Base-by-base conservation (phyloP, 2,329 filamentous ascomycete genomes). In the Botryosphaeria dothidea region DNA sequence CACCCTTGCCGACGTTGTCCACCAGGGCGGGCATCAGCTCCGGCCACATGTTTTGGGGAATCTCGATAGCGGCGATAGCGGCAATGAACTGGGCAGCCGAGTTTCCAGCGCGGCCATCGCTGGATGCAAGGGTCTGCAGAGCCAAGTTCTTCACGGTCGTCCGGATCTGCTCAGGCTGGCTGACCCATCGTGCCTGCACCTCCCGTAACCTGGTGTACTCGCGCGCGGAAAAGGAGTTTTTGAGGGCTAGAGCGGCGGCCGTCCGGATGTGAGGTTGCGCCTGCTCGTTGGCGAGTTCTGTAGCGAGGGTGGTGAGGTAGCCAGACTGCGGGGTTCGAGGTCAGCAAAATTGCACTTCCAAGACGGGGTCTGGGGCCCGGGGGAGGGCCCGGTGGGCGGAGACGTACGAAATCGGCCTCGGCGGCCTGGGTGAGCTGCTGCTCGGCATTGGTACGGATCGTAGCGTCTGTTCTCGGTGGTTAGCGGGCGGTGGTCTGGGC, bases 181-280 rank as follows among this genome's bases (percentile, higher is more conserved):
- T 87, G 68, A 95, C 84, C 95, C 95, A 99, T 90, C 96, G 93
- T 75, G 88, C 86, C 82, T 98, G 95, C 66, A 98, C 88, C 78
- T 96, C 91, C 76, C 92, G 90, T 81, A 97, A 89, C 76, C 93
- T 90, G 74, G 88, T 83, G 75, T 90, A 90, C 80, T 99, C 95
- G 84, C 95, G 91, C 75, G 93, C 92, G 75, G 92, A 92, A 83
- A 99, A 98, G 74, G 95, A 91, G 85, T 99, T 99, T 84, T 99
- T 99, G 75, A 99, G 85, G 72, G 95, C 94, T 73, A 99, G 88
- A 88, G 93, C 95, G 73, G 95, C 95, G 71, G 95, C 94, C 72
- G 92, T 91, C 85, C 95, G 91, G 77, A 97, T 95, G 76, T 92
- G 87, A 69, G 91, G 86, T 76, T 91, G 85, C 70, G 91, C 89